A percentile compares a stretch with the other conserved stretches of the same genome.
Evolutionary conservation across 331 rosid species (phyloP).

Genomic region (Erythrophleum ivorense): DNA sequence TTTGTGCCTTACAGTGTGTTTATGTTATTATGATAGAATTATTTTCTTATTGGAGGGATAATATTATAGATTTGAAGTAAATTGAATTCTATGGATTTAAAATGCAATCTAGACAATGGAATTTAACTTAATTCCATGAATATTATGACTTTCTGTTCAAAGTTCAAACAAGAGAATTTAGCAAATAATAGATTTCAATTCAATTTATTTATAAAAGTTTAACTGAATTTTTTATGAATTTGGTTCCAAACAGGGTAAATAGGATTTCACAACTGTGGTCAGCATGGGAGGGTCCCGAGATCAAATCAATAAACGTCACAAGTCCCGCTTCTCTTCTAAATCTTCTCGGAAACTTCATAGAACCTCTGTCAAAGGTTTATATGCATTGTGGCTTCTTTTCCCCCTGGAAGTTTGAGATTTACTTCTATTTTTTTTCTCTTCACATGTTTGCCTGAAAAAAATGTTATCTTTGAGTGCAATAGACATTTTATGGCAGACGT

Average conservation of each 20-base stretch:
- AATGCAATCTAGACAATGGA: neutral
- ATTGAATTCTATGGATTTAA: neutral
- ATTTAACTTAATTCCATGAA: neutral
- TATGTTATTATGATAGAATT: neutral
- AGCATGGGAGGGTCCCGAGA: conserved; percentile 75
- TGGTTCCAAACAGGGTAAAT: conserved; percentile 3
- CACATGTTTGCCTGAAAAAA: neutral
- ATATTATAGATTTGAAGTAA: neutral
- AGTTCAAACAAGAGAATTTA: neutral
- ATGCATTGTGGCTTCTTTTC: neutral
- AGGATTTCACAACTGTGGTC: conserved; percentile 16
- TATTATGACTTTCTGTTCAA: neutral
- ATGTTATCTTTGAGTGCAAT: neutral
- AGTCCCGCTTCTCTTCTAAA: conserved; percentile 88
- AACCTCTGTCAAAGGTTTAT: conserved; percentile 69
- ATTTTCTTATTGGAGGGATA: neutral
- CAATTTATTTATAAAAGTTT: neutral
- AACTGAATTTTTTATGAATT: neutral
- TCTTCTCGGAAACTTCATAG: conserved; percentile 78
- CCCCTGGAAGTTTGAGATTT: neutral
- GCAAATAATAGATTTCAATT: neutral
- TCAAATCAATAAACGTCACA: conserved; percentile 87
- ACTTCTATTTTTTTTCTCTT: neutral
- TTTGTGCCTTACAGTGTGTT: neutral
- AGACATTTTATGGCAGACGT: neutral